Base-by-base conservation (phyloP, 2,329 filamentous ascomycete genomes). In the Scopulariopsis brevicaulis region DNA sequence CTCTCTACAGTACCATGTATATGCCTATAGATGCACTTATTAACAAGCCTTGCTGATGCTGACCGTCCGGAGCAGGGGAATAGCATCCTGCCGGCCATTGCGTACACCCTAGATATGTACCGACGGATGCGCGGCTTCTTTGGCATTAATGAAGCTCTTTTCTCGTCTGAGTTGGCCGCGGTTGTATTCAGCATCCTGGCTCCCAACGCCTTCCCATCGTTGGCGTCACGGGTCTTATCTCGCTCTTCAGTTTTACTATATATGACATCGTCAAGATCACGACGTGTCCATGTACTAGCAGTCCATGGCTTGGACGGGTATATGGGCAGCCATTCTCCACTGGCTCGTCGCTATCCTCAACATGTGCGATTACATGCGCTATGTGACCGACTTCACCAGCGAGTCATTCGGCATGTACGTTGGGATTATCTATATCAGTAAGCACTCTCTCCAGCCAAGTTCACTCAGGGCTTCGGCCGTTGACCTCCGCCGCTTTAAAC, bases 51-150 rank as follows among this genome's bases (percentile, higher is more conserved):
- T 37, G 34, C 34, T 14, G 14, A 14, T 37, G 34, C 34, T 37
- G 34, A 37, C 34, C 34, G 14, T 7, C 14, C n/a, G n/a, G 34
- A 14, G 14, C 7, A 37, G 14, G 7, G 34, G 34, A 58, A 56
- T 24, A 67, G 77, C 60, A 69, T 84, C 1, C 71, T 84, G 4
- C 81, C 81, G 4, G 81, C 81, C 0, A 70, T 84, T 3, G 81
- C 81, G 1, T 84, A 81, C 62, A 77, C 77, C 2, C 69, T 83
- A 20, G 80, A 84, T 64, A 83, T 83, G 78, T 74, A 77, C 58
- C 73, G 79, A 7, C 72, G 77, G 18, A 83, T 80, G 0, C 75
- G 74, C 25, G 71, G 73, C 20, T 81, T 79, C 67, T 82, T 76
- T 61, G 80, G 80, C 40, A 73, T 83, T 64, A 83, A 82, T 59